Percentiles rank a stretch among this genome's conserved stretches.
Conservation (phyloP, 768 basidiomycete species). For the Clavulina sp. region DNA sequence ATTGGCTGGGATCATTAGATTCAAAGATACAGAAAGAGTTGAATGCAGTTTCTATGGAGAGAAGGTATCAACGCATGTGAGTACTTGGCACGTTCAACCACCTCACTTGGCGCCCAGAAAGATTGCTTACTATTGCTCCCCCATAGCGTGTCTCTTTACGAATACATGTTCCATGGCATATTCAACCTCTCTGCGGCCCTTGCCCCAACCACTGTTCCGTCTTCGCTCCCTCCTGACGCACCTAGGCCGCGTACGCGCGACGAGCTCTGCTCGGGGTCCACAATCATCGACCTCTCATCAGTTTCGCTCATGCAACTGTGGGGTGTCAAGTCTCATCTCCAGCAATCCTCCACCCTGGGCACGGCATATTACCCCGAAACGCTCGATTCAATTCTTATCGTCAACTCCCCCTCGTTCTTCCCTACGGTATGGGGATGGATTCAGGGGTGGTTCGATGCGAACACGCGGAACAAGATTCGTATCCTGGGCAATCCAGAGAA, state of each 20-base stretch:
- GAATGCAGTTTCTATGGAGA: conserved; percentile 31
- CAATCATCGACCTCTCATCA: conserved; percentile 52
- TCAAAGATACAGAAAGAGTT: conserved; percentile 39
- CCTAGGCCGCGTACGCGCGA: conserved; percentile 28
- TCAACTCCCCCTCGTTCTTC: conserved; percentile 73
- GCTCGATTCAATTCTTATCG: conserved; percentile 22
- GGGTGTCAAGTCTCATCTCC: conserved; percentile 50
- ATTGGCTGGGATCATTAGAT: conserved; percentile 42
- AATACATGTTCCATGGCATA: conserved; percentile 30
- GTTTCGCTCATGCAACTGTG: conserved; percentile 50
- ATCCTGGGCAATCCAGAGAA: conserved; percentile 26
- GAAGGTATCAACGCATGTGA: conserved; percentile 55
- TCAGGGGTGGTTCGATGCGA: conserved; percentile 65
- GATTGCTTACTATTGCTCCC: neutral
- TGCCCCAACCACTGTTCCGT: neutral
- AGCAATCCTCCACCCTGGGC: conserved; percentile 55
- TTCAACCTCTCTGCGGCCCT: conserved; percentile 4
- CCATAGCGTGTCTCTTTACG: conserved; percentile 43
- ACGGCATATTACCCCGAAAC: conserved; percentile 66
- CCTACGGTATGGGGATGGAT: conserved; percentile 73
- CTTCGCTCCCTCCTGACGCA: neutral
- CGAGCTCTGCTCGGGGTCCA: conserved; percentile 30
- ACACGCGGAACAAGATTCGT: conserved; percentile 59
- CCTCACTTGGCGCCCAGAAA: too few relatives aligned
- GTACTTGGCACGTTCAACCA: conserved; percentile 15